Conservation (phyloP, 108 stramenopile species). For the Seminavis robusta region DNA sequence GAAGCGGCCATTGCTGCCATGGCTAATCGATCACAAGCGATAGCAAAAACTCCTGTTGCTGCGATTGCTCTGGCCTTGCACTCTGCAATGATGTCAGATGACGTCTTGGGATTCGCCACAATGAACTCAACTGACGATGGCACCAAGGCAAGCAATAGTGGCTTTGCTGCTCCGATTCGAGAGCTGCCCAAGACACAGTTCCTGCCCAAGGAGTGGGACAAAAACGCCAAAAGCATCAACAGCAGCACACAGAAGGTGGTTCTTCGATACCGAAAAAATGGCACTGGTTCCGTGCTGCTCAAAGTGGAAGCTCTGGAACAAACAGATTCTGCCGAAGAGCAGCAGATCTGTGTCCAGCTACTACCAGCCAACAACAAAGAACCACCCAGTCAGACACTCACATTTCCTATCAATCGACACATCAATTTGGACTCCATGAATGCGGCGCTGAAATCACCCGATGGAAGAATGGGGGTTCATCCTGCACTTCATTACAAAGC, state of each 20-base stretch:
- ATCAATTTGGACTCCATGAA: constrained; percentile 66
- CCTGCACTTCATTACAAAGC: constrained; percentile 71
- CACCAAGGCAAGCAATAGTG: constrained; percentile 14
- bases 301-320: constrained; percentile 11
- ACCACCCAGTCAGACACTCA: constrained; percentile 24
- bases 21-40: constrained; percentile 28
- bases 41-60: constrained; percentile 50
- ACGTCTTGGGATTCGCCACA: constrained; percentile 29
- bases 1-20: constrained; percentile 43
- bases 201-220: constrained; percentile 65
- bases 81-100: constrained; percentile 45
- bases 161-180: constrained; percentile 79
- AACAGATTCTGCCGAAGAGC: background rate
- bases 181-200: constrained; percentile 57
- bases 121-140: too few species aligned
- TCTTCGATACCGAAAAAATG: constrained; percentile 54
- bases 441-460: constrained; percentile 24
- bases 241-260: background rate
- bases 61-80: constrained; percentile 68
- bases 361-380: constrained; percentile 28
- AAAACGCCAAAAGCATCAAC: constrained; percentile 9
- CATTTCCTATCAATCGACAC: constrained; percentile 50
- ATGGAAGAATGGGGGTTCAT: constrained; percentile 12
- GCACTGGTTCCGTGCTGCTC: constrained; percentile 35
- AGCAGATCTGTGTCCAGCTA: constrained; percentile 10